Evolutionary conservation across 805 yeast genomes (phyloP).

Genomic region (Monosporozyma siamensis): DNA sequence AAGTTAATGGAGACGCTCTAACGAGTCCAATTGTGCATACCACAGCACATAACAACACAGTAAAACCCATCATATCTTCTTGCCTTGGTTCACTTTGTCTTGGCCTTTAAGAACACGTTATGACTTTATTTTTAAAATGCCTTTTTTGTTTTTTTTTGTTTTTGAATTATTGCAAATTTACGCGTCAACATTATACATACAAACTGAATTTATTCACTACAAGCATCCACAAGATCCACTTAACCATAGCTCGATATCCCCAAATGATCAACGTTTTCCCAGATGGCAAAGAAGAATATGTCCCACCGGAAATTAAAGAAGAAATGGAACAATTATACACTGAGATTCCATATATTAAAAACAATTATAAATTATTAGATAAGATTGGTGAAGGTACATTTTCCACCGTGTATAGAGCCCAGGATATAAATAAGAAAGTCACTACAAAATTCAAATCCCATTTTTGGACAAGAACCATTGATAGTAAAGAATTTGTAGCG

Average conservation of each 20-base stretch:
- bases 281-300: slow-evolving; percentile 14
- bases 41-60: too few relatives aligned
- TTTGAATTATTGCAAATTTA: too few relatives aligned
- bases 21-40: too few relatives aligned
- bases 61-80: too few relatives aligned
- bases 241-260: too few relatives aligned
- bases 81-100: too few relatives aligned
- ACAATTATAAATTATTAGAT: slow-evolving; percentile 33
- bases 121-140: too few relatives aligned
- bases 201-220: too few relatives aligned
- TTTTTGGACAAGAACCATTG: slow-evolving; percentile 32
- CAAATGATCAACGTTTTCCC: slow-evolving; percentile 31
- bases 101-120: too few relatives aligned
- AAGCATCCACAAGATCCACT: too few relatives aligned
- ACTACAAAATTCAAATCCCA: slow-evolving; percentile 21
- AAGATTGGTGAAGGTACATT: slow-evolving; percentile 80
- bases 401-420: slow-evolving; percentile 61
- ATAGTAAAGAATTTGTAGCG: slow-evolving; percentile 57
- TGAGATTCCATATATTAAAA: slow-evolving; percentile 43
- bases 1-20: slow-evolving; percentile 20
- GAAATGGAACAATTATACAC: slow-evolving; percentile 48
- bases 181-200: too few relatives aligned
- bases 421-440: slow-evolving; percentile 29
- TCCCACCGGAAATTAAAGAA: slow-evolving; percentile 43
- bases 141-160: too few relatives aligned